These are phyloP conservation scores for Beta vulgaris DNA, from an alignment of 148 eudicot genomes.

Conservation along the genomic window DNA sequence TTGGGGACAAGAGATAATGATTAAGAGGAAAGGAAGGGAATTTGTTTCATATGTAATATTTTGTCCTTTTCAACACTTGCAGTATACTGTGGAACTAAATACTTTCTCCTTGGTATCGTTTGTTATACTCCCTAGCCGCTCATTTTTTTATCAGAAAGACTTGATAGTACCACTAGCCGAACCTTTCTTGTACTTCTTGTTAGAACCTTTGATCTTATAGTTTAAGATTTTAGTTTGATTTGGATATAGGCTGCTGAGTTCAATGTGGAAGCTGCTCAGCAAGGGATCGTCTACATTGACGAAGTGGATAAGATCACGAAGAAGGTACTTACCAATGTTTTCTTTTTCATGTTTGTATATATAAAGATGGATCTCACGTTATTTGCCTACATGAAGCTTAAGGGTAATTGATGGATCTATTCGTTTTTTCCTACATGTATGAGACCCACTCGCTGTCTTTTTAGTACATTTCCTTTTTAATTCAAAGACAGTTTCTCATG, in stretches of 20 bases:
- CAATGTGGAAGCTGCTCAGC: conserved; percentile 96
- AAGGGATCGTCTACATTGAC: conserved; percentile 97
- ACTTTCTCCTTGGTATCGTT: not conserved
- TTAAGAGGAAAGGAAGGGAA: not conserved
- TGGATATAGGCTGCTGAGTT: conserved; percentile 76
- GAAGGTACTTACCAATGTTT: conserved; percentile 48
- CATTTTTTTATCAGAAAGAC: not conserved
- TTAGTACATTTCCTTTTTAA: not conserved
- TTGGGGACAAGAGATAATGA: not conserved
- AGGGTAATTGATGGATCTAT: not conserved
- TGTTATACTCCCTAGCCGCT: no score
- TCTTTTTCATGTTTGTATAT: not conserved
- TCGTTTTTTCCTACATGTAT: not conserved
- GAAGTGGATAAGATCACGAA: conserved; percentile 99
- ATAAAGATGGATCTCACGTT: not conserved
- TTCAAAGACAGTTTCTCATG: no score
- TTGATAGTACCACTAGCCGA: not conserved
- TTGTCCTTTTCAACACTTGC: not conserved
- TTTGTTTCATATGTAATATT: not conserved
- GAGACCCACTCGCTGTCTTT: not conserved
- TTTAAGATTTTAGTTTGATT: not conserved
- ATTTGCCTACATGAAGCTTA: not conserved
- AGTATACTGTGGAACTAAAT: not conserved
- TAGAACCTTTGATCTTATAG: not conserved
- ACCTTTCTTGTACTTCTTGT: not conserved